A percentile compares a stretch with the other conserved stretches of the same genome.
These are phyloP conservation scores for Cryptosporidium viatorum DNA, from an alignment of 169 alveolate genomes.

Conservation along the genomic window DNA sequence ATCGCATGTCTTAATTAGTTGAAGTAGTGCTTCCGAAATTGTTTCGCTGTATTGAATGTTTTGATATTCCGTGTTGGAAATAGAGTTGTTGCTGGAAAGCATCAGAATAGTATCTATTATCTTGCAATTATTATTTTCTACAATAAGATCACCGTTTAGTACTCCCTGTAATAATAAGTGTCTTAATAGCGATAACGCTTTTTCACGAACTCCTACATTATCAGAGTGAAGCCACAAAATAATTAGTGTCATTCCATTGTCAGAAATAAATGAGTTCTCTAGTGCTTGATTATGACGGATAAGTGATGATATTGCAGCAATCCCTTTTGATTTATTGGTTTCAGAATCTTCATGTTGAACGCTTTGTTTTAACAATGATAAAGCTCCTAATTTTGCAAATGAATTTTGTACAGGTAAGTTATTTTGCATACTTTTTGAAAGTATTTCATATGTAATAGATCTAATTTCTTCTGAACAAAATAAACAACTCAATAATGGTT, in stretches of 20 bases:
- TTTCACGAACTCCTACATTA: slow-evolving; percentile 32
- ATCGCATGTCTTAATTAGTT: slow-evolving; percentile 1
- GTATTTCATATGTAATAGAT: slow-evolving; percentile 34
- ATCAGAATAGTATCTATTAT: slow-evolving; percentile 10
- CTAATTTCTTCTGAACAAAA: slow-evolving; percentile 41
- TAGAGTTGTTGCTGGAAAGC: background rate
- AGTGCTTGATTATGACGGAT: slow-evolving; percentile 35
- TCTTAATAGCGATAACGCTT: slow-evolving; percentile 31
- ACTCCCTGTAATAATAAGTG: slow-evolving; percentile 15
- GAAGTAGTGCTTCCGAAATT: slow-evolving; percentile 25
- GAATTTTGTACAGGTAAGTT: slow-evolving; percentile 40
- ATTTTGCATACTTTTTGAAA: slow-evolving; percentile 67
- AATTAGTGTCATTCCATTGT: slow-evolving; percentile 22
- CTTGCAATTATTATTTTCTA: slow-evolving; percentile 1
- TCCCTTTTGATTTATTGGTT: slow-evolving; percentile 7
- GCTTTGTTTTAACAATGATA: slow-evolving; percentile 9
- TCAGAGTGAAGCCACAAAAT: slow-evolving; percentile 20
- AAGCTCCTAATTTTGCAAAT: slow-evolving; percentile 30
- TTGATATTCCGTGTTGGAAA: background rate
- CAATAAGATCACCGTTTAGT: background rate
- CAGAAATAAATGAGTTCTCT: slow-evolving; percentile 13
- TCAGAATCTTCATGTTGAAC: slow-evolving; percentile 20
- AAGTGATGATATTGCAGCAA: slow-evolving; percentile 63
- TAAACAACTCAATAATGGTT: slow-evolving; percentile 52
- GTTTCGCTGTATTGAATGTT: slow-evolving; percentile 56